Evolutionary conservation across 768 basidiomycete genomes (phyloP).

Genomic region (Coprinellus micaceus): DNA sequence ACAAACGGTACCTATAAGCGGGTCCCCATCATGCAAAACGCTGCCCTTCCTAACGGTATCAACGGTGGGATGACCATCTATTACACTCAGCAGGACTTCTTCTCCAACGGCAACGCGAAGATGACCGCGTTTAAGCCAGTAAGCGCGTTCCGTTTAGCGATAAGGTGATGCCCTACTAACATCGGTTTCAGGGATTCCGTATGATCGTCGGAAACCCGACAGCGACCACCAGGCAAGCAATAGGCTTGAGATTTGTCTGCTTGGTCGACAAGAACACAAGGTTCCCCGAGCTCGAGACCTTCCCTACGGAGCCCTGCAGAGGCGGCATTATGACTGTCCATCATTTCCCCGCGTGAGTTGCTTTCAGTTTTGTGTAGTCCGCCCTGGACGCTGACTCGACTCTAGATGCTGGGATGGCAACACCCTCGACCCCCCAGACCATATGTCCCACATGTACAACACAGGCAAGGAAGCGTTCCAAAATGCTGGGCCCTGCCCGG

Average conservation of each 20-base stretch:
- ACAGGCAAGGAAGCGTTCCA: background rate
- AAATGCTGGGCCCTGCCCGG: slow-evolving; percentile 6
- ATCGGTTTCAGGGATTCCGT: slow-evolving; percentile 4
- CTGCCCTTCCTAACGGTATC: slow-evolving; percentile 8
- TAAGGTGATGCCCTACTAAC: no score
- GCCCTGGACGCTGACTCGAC: background rate
- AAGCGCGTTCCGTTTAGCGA: background rate
- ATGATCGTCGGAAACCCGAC: slow-evolving; percentile 10
- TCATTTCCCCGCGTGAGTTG: slow-evolving; percentile 8
- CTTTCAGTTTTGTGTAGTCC: background rate
- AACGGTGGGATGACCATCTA: slow-evolving; percentile 10
- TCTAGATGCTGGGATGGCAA: slow-evolving; percentile 9
- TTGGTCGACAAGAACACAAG: slow-evolving; percentile 3
- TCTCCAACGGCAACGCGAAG: background rate
- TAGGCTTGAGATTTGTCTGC: slow-evolving; percentile 7
- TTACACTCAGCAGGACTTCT: slow-evolving; percentile 8
- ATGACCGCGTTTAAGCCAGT: slow-evolving; percentile 4
- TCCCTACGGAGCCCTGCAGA: background rate
- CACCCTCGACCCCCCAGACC: background rate
- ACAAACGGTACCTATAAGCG: slow-evolving; percentile 5
- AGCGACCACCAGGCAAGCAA: background rate
- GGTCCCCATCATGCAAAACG: slow-evolving; percentile 9
- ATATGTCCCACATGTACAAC: slow-evolving; percentile 6
- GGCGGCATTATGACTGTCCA: no score
- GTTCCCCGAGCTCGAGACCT: slow-evolving; percentile 7